A percentile compares a stretch with the other conserved stretches of the same genome.
Evolutionary conservation across 73 alveolate species (phyloP).

Genomic region (Tetrahymena elliotti): DNA sequence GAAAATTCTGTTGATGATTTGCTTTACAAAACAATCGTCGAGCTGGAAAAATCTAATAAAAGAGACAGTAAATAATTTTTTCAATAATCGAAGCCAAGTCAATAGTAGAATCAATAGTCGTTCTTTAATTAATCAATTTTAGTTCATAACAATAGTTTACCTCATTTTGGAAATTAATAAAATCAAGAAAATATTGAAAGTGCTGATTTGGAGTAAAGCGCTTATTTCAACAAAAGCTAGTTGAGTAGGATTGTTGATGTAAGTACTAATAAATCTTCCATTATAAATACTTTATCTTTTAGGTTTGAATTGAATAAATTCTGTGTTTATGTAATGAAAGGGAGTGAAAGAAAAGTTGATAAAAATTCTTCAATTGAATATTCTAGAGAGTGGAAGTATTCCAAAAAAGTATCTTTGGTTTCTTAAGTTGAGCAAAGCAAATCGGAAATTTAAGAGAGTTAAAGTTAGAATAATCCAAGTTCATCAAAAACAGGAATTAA

Average conservation of each 20-base stretch:
- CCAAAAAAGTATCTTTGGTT: background rate
- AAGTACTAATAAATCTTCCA: background rate
- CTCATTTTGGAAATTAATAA: background rate
- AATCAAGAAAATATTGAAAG: background rate
- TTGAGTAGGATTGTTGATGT: background rate
- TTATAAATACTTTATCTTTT: background rate
- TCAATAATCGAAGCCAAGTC: background rate
- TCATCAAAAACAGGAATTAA: background rate
- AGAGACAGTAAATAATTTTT: background rate
- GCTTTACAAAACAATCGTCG: background rate
- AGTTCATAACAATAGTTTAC: background rate
- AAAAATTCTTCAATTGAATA: background rate
- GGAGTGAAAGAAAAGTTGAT: background rate
- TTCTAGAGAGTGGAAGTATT: background rate
- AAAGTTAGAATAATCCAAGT: background rate
- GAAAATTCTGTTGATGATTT: background rate
- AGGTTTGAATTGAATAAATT: background rate
- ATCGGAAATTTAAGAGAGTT: background rate
- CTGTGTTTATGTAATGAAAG: background rate
- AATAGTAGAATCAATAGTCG: background rate
- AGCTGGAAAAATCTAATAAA: background rate
- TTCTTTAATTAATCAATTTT: background rate
- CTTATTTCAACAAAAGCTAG: background rate
- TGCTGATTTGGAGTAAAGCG: background rate
- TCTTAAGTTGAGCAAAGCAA: background rate